phyloP scores from a whole-genome alignment of 805 yeast genomes.

The Kazachstania viticola region DNA sequence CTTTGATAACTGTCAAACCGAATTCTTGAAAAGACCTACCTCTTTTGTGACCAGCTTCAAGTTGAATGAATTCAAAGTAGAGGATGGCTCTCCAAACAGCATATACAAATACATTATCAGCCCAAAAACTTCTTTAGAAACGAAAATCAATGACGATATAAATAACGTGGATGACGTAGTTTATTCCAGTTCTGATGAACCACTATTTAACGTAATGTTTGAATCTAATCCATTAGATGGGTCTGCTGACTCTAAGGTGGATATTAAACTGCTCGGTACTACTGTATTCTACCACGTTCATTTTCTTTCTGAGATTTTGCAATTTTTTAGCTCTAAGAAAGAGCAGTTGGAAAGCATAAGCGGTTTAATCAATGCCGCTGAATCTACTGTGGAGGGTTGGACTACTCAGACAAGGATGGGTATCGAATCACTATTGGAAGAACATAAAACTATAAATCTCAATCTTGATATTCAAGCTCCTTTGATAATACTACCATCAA shows the following conservation, averaged over 20 bases:
- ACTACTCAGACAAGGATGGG: slow-evolving; percentile 87
- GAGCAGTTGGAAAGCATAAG: slow-evolving; percentile 80
- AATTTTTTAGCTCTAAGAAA: slow-evolving; percentile 79
- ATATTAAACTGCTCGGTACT: slow-evolving; percentile 71
- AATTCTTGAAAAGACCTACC: slow-evolving; percentile 64
- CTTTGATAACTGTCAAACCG: slow-evolving; percentile 72
- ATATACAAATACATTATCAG: slow-evolving; percentile 82
- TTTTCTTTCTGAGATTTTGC: slow-evolving; percentile 62
- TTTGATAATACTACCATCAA: slow-evolving; percentile 71
- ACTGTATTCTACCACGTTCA: slow-evolving; percentile 82
- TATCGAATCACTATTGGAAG: slow-evolving; percentile 83
- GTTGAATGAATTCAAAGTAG: slow-evolving; percentile 70
- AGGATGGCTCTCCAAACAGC: slow-evolving; percentile 73
- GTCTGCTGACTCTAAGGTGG: slow-evolving; percentile 67
- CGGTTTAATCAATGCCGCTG: slow-evolving; percentile 88
- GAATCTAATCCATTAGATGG: slow-evolving; percentile 82
- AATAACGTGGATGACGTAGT: slow-evolving; percentile 13
- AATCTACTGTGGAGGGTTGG: slow-evolving; percentile 83
- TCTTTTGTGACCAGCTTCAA: slow-evolving; percentile 65
- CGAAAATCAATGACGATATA: slow-evolving; percentile 15
- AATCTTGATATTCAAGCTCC: slow-evolving; percentile 92
- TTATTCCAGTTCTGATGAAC: slow-evolving; percentile 20
- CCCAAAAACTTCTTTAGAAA: slow-evolving; percentile 47
- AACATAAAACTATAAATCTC: slow-evolving; percentile 81
- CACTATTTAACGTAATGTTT: slow-evolving; percentile 71